Evolutionary conservation across 139 green algal genomes (phyloP), one percentile per base, ranked within the genome.

Genomic region (Chlamydomonas asymmetrica): DNA sequence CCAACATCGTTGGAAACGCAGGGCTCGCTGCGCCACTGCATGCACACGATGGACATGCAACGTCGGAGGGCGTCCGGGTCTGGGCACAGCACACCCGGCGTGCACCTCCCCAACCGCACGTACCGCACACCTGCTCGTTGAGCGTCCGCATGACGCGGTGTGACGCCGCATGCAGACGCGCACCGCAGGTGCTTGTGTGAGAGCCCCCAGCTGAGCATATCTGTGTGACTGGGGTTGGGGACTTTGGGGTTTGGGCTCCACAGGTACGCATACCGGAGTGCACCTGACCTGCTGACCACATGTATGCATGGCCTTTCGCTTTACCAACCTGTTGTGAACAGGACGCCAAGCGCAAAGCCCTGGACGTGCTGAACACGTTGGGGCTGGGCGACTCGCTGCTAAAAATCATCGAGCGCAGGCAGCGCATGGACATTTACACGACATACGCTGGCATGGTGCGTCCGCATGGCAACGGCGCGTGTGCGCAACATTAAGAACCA

Each of bases 361-460:
- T 97, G 56, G 94, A 97, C 70, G 84, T 97, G 61, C 69, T 97
- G 4, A 97, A 97, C 81, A 88, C 83, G 4, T 71, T 97, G 25
- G 93, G 92, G 10, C 63, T 98, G 70, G 93, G 88, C 3, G 90
- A 95, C 49, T 92, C 85, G 1, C 63, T 98, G 69, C 79, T 98
- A 69, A 81, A 85, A 6, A 50, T 95, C 31, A 94, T 92, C 50
- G 93, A 98, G 39, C 77, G 91, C 41, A 73, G 93, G 66, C 91
- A 96, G 63, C 75, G 66, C 3, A 82, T 87, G 67, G 93, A 98
- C 87, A 87, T 92, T 43, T 85, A 81, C 63, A 84, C 96, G 3
- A 87, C 85, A 13, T 96, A 97, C 56, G 91, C 86, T 13, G 93
- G 94, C 77, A 98, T 98, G 94, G 82, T 94, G 74, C 61, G 84